These are phyloP conservation scores for Sporisorium sorghi DNA, from an alignment of 1,284 basidiomycete species.

Conservation along the genomic window DNA sequence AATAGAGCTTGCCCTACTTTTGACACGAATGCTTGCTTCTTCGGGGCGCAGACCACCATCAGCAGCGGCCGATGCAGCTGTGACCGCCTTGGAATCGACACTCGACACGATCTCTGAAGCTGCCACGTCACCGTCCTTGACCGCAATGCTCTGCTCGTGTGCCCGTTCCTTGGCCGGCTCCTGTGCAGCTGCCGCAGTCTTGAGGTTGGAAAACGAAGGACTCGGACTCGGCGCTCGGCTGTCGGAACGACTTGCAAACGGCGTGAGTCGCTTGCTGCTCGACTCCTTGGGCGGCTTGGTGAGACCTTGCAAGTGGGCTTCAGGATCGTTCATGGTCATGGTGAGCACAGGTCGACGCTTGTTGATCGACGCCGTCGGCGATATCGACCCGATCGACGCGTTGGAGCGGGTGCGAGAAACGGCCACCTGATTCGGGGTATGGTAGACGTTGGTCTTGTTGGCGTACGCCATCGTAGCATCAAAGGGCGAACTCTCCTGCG, in stretches of 20 bases:
- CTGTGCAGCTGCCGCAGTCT: constrained; percentile 22
- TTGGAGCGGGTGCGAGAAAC: constrained; percentile 26
- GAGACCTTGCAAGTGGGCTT: constrained; percentile 55
- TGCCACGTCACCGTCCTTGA: not conserved
- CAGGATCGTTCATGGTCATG: constrained; percentile 62
- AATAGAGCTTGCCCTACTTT: constrained; percentile 31
- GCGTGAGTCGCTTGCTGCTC: constrained; percentile 35
- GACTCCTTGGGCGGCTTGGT: constrained; percentile 49
- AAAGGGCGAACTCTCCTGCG: constrained; percentile 45
- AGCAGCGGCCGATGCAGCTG: not conserved
- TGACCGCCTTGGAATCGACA: not conserved
- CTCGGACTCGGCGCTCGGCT: constrained; percentile 50
- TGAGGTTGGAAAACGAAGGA: constrained; percentile 37
- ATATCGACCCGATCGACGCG: constrained; percentile 10
- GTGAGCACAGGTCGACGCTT: constrained; percentile 48
- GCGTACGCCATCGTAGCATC: constrained; percentile 50
- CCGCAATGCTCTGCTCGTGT: not conserved
- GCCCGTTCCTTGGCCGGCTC: constrained; percentile 4
- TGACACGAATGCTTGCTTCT: not conserved
- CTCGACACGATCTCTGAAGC: not conserved
- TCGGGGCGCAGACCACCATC: constrained; percentile 2
- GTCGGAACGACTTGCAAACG: constrained; percentile 56
- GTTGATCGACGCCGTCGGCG: constrained; percentile 13
- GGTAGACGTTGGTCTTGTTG: constrained; percentile 50
- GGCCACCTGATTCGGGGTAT: constrained; percentile 42